Evolutionary conservation across 2,329 filamentous ascomycete genomes (phyloP).

Genomic region (Dactylellina leptospora): DNA sequence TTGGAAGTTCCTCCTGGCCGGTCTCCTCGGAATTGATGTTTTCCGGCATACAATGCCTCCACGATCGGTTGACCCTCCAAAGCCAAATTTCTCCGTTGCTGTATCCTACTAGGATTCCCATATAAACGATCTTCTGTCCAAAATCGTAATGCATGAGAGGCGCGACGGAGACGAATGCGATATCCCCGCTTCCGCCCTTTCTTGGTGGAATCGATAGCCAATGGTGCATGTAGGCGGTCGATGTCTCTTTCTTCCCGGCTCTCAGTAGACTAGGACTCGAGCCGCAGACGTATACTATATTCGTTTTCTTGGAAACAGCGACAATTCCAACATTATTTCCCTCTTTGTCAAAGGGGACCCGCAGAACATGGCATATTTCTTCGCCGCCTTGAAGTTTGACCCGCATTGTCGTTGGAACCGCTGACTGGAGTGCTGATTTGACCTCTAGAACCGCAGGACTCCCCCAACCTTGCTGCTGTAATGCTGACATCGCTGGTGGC

Average conservation of each 20-base stretch:
- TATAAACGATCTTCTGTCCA: conserved; percentile 52
- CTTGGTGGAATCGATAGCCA: conserved; percentile 43
- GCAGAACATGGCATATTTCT: conserved; percentile 34
- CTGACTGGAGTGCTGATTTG: conserved; percentile 19
- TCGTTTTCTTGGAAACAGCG: conserved; percentile 25
- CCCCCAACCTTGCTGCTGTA: conserved; percentile 15
- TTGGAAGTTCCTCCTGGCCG: conserved; percentile 5
- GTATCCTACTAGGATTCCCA: conserved; percentile 55
- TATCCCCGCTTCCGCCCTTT: conserved; percentile 29
- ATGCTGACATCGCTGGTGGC: background rate
- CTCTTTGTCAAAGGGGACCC: conserved; percentile 25
- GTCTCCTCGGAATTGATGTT: background rate
- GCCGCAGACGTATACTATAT: conserved; percentile 38
- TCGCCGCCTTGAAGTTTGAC: conserved; percentile 17
- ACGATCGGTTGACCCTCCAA: conserved; percentile 55
- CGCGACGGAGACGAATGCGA: conserved; percentile 53
- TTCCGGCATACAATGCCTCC: conserved; percentile 18
- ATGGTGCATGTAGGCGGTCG: conserved; percentile 46
- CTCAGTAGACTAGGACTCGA: conserved; percentile 3
- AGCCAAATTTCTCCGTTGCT: conserved; percentile 56
- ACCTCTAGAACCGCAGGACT: conserved; percentile 36
- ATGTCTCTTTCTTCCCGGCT: conserved; percentile 6
- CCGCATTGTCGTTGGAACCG: conserved; percentile 27
- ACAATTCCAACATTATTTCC: conserved; percentile 25
- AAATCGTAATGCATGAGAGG: conserved; percentile 55